phyloP scores from a whole-genome alignment of 2,329 filamentous ascomycete genomes.

The Pseudocercospora fuligena region DNA sequence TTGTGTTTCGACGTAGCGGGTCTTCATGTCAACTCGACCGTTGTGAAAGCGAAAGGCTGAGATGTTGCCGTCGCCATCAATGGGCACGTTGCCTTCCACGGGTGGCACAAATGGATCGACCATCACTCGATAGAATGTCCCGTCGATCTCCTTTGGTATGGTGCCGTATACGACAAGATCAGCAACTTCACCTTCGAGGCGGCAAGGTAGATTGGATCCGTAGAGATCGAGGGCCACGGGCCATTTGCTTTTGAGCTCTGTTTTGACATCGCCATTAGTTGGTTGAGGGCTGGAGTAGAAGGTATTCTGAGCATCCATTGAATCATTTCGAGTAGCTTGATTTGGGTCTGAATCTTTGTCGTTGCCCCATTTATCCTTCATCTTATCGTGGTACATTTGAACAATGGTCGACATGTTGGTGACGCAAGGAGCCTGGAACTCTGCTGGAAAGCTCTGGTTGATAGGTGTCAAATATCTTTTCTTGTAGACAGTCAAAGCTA shows the following conservation, averaged over 20 bases:
- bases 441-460: not conserved
- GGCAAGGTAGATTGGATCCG: conserved; percentile 40
- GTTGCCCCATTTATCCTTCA: not conserved
- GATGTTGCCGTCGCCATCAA: conserved; percentile 52
- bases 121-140: conserved; percentile 53
- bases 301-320: not conserved
- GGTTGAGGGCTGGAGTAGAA: not conserved
- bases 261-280: not conserved
- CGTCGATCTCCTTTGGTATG: conserved; percentile 40
- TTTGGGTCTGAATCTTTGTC: not conserved
- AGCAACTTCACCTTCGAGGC: conserved; percentile 47
- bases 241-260: conserved; percentile 22
- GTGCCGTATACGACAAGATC: conserved; percentile 40
- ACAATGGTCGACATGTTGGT: not conserved
- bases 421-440: not conserved
- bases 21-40: conserved; percentile 49
- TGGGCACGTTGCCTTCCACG: conserved; percentile 59
- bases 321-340: not conserved
- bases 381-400: not conserved
- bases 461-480: not conserved
- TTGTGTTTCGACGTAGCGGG: conserved; percentile 51
- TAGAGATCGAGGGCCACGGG: conserved; percentile 28
- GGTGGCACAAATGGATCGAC: conserved; percentile 61
- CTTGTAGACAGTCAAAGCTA: not conserved
- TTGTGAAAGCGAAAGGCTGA: conserved; percentile 49